Conservation (phyloP, 163 green algal species). For the Picocystis sp. region DNA sequence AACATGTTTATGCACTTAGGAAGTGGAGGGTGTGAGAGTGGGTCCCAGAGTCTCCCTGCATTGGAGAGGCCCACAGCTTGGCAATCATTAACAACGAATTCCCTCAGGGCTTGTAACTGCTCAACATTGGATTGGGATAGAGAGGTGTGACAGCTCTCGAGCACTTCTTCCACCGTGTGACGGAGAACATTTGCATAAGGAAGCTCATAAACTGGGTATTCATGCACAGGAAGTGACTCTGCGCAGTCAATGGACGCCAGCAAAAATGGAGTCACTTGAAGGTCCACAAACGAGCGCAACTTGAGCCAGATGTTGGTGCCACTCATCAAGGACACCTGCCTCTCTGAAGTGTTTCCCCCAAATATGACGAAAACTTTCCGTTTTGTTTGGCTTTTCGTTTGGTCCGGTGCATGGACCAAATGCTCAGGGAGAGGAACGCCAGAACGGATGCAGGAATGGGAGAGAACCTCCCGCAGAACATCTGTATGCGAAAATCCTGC, state of each 20-base stretch:
- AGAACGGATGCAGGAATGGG: conserved; percentile 6
- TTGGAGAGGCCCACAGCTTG: background rate
- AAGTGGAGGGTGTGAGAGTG: background rate
- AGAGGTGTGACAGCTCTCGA: conserved; percentile 11
- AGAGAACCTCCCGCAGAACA: conserved; percentile 17
- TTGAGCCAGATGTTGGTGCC: conserved; percentile 33
- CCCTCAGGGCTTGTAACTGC: background rate
- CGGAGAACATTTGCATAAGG: conserved; percentile 18
- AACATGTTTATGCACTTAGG: background rate
- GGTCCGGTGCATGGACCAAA: background rate
- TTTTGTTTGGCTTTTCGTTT: conserved; percentile 3
- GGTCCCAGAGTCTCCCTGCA: background rate
- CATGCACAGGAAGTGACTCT: background rate
- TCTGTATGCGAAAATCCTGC: conserved; percentile 16
- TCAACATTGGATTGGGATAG: background rate
- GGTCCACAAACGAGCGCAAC: conserved; percentile 12
- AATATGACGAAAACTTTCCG: conserved; percentile 22
- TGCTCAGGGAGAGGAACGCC: conserved; percentile 4
- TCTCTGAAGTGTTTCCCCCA: conserved; percentile 23
- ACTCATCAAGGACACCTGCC: conserved; percentile 33
- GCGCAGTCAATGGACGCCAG: background rate
- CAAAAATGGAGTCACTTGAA: conserved; percentile 15
- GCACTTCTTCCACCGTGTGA: conserved; percentile 30
- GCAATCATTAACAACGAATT: background rate
- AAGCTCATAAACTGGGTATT: conserved; percentile 3